A percentile compares a stretch with the other conserved stretches of the same genome.
phyloP scores from a whole-genome alignment of 495 filamentous ascomycete species.

The Hypomontagnella submonticulosa region DNA sequence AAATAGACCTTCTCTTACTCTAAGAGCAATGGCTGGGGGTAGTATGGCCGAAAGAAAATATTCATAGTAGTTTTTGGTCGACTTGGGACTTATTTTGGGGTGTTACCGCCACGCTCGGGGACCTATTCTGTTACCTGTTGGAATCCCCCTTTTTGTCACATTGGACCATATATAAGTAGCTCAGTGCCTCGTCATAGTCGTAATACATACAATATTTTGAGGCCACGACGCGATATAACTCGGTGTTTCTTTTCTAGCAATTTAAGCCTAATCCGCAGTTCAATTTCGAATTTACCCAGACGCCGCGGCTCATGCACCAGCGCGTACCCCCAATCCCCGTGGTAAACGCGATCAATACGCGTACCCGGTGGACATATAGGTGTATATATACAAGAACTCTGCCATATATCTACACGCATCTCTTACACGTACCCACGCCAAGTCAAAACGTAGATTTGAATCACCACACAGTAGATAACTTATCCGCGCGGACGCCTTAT shows the following conservation, averaged over 20 bases:
- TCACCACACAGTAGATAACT: no score
- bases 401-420: background rate
- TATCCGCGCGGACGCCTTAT: conserved; percentile 56
- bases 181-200: conserved; percentile 26
- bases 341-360: conserved; percentile 9
- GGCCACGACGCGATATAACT: conserved; percentile 15
- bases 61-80: conserved; percentile 27
- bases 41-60: background rate
- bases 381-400: conserved; percentile 2
- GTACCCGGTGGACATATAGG: conserved; percentile 2
- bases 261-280: background rate
- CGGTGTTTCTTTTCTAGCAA: background rate
- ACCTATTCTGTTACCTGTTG: background rate
- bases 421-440: background rate
- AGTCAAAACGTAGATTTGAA: background rate
- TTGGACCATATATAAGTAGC: conserved; percentile 23
- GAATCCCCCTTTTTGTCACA: conserved; percentile 4
- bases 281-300: conserved; percentile 24
- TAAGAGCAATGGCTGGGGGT: background rate
- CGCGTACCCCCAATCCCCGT: conserved; percentile 1
- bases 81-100: conserved; percentile 17
- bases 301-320: conserved; percentile 28
- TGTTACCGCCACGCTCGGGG: background rate
- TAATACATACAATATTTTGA: conserved; percentile 35
- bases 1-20: background rate